Conservation (phyloP, 176 grass and related monocot species). For the Melocanna baccifera region DNA sequence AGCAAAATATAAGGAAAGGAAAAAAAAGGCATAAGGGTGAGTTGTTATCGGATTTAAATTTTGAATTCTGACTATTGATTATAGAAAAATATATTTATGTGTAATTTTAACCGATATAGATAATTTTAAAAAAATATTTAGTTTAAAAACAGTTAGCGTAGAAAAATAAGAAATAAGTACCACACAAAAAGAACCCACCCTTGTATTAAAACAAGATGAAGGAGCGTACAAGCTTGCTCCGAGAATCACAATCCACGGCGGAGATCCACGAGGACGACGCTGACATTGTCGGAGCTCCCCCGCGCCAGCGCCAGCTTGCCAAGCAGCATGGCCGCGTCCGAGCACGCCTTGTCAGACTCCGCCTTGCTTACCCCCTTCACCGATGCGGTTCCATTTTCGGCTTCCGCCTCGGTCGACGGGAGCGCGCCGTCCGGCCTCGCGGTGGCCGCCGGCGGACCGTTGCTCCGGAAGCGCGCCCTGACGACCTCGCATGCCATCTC, state of each 20-base stretch:
- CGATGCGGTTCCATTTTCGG: neutral
- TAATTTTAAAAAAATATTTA: too few relatives aligned
- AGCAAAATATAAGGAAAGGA: neutral
- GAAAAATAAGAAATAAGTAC: too few relatives aligned
- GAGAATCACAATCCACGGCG: constrained; percentile 35
- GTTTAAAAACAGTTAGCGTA: too few relatives aligned
- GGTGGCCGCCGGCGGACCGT: constrained; percentile 16
- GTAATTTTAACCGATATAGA: too few relatives aligned
- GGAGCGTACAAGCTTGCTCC: constrained; percentile 24
- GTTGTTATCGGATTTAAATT: too few relatives aligned
- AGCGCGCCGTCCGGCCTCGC: neutral
- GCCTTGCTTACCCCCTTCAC: constrained; percentile 20
- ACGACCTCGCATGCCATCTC: constrained; percentile 84
- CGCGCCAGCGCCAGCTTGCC: constrained; percentile 90
- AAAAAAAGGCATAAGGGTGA: neutral
- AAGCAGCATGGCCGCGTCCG: constrained; percentile 82
- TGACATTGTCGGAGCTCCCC: constrained; percentile 77
- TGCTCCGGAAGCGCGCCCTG: constrained; percentile 65
- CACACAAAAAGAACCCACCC: too few relatives aligned
- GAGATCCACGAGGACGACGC: constrained; percentile 86
- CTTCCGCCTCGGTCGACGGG: neutral
- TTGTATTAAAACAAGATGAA: neutral
- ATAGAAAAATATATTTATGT: too few relatives aligned
- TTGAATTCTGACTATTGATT: too few relatives aligned
- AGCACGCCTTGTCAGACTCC: constrained; percentile 68